Conservation (phyloP, 2,329 filamentous ascomycete genomes). For the Escovopsis weberi region DNA sequence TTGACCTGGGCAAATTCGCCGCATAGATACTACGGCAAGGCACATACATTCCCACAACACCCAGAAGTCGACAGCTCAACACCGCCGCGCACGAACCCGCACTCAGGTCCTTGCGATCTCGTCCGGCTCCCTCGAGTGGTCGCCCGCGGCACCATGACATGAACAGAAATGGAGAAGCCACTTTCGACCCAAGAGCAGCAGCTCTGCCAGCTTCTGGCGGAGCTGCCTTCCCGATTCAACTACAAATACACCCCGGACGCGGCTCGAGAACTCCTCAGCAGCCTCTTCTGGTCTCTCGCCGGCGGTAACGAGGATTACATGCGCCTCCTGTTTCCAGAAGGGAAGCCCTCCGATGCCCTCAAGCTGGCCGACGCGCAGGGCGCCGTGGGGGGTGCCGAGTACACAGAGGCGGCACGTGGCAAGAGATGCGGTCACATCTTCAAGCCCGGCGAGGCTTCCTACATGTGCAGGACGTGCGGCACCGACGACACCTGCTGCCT, state of each 20-base stretch:
- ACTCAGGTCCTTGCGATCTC: no score
- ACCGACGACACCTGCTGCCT: slow-evolving; percentile 91
- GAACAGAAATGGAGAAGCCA: slow-evolving; percentile 32
- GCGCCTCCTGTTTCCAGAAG: slow-evolving; percentile 67
- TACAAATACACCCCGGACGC: slow-evolving; percentile 66
- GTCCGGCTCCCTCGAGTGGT: background rate
- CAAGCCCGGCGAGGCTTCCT: slow-evolving; percentile 84
- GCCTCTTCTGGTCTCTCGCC: slow-evolving; percentile 78
- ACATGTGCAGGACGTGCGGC: slow-evolving; percentile 86
- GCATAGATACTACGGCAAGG: no score
- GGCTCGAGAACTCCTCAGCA: slow-evolving; percentile 55
- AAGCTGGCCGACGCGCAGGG: slow-evolving; percentile 80
- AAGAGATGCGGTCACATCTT: slow-evolving; percentile 97
- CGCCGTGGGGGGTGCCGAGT: slow-evolving; percentile 86
- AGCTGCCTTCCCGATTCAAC: slow-evolving; percentile 57
- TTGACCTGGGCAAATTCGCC: no score
- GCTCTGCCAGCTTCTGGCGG: slow-evolving; percentile 70
- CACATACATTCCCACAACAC: background rate
- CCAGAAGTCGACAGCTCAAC: slow-evolving; percentile 5
- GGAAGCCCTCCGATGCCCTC: slow-evolving; percentile 49
- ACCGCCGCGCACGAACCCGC: slow-evolving; percentile 6
- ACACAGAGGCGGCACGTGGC: slow-evolving; percentile 78
- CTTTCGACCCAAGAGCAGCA: slow-evolving; percentile 60
- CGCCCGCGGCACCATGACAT: slow-evolving; percentile 13
- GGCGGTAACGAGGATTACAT: slow-evolving; percentile 62